Conservation (phyloP, 768 basidiomycete genomes). For the Boletus coccyginus region DNA sequence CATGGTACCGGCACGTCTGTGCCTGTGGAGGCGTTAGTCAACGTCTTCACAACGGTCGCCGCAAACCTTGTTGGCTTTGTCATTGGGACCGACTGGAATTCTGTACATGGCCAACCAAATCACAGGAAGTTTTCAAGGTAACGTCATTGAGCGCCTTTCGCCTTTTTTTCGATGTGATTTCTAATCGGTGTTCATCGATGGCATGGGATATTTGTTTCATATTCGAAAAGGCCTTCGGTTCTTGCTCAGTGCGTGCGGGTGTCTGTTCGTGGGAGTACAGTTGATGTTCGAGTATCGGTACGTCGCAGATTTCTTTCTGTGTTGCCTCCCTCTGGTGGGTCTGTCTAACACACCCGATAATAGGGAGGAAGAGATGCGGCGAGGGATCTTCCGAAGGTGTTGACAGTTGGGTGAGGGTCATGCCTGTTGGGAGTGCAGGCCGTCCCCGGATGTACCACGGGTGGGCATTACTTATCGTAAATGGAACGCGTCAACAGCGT, state of each 20-base stretch:
- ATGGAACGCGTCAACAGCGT: background rate
- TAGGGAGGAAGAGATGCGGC: constrained; percentile 73
- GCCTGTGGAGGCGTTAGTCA: constrained; percentile 80
- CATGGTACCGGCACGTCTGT: constrained; percentile 87
- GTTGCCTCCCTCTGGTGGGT: background rate
- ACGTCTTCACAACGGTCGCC: constrained; percentile 84
- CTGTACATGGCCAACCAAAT: constrained; percentile 62
- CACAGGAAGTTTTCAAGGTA: constrained; percentile 65
- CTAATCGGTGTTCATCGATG: background rate
- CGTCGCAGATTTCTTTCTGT: constrained; percentile 22
- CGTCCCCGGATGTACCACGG: background rate
- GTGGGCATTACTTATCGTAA: background rate
- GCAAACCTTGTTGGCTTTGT: constrained; percentile 97
- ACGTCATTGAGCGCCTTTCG: background rate
- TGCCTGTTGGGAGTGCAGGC: background rate
- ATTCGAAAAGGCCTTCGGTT: constrained; percentile 58
- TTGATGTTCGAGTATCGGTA: constrained; percentile 96
- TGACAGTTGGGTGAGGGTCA: constrained; percentile 17
- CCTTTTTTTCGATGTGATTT: background rate
- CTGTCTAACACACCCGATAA: constrained; percentile 3
- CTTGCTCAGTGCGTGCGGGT: constrained; percentile 52
- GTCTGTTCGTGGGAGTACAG: constrained; percentile 80
- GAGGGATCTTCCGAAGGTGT: constrained; percentile 55
- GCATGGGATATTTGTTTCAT: background rate
- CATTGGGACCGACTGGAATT: constrained; percentile 79